Percentiles rank a stretch among this genome's conserved stretches.
phyloP scores from a whole-genome alignment of 305 asterid species.

The Fraxinus angustifolia region DNA sequence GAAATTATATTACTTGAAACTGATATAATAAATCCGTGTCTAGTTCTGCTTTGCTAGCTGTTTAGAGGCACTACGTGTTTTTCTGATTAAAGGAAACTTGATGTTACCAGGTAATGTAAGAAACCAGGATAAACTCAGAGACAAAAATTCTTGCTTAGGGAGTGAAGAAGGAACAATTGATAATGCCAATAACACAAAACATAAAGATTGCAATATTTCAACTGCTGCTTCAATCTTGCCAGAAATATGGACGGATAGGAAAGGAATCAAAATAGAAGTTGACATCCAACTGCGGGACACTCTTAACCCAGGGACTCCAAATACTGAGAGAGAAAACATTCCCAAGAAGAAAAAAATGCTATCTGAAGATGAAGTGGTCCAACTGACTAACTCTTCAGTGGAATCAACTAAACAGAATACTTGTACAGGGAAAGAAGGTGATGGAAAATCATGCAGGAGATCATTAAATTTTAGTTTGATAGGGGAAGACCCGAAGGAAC shows the following conservation, averaged over 20 bases:
- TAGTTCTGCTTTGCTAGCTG: not conserved
- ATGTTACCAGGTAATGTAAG: not conserved
- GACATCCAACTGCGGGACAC: not conserved
- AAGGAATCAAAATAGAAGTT: not conserved
- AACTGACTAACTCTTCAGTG: not conserved
- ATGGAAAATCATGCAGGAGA: not conserved
- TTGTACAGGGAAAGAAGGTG: not conserved
- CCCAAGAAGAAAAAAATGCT: not conserved
- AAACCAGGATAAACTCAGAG: not conserved
- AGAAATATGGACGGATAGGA: not conserved
- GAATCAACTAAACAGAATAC: not conserved
- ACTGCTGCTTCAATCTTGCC: conserved; percentile 2
- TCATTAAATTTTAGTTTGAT: not conserved
- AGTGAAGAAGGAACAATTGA: not conserved
- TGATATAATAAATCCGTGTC: not conserved
- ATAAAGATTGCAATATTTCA: not conserved
- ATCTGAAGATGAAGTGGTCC: not conserved
- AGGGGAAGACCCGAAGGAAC: not conserved
- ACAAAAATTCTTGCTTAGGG: not conserved
- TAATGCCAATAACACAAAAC: not conserved
- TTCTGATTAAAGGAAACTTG: not conserved
- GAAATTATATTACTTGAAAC: not conserved
- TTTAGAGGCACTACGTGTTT: not conserved
- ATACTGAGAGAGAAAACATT: not conserved
- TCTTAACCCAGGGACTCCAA: conserved; percentile 1